Evolutionary conservation across 108 stramenopile genomes (phyloP), one percentile per base, ranked within the genome.

Genomic region (Schizochytrium sp.): DNA sequence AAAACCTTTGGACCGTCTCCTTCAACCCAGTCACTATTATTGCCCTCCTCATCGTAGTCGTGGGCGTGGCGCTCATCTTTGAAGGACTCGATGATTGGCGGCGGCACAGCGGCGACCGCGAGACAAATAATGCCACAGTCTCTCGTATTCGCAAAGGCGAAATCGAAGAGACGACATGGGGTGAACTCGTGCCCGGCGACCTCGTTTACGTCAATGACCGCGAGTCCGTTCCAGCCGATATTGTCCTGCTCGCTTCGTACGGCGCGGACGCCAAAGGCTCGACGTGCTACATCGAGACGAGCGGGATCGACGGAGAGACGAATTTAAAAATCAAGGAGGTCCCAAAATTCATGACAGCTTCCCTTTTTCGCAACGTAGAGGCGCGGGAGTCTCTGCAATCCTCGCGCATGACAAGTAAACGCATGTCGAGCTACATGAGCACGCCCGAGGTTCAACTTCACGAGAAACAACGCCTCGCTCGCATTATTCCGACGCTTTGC

Each of bases 231-330:
- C 98, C 98, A 5, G 98, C 97, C 21, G 98, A 99, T 91, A 89
- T 97, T 87, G 92, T 99, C 41, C 91, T 98, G 60, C 87, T 99
- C 60, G 95, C 96, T 5, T 95, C 95, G 60, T 94, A 93, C 57
- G 97, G 97, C n/a, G 76, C 76, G 10, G 51, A 53, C 76, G 19
- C 44, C 16, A 97, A 96, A 10, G 93, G 92, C 87, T 93, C 94
- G 34, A 83, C 51, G 12, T 89, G 89, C 60, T 98, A 97, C 94
- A 96, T 99, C 72, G 97, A 98, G 92, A 99, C 98, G 16, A 93
- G 93, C 60, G 96, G 96, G 72, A 97, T 99, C 59, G 98, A 99
- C 88, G 98, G 98, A 51, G 98, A 99, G 91, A 99, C 98, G 23
- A 98, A 99, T 83, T 92, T 99, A 58, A 99, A 99, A 89, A 94